These are phyloP conservation scores for Epicoccum nigrum DNA, from an alignment of 2,329 filamentous ascomycete genomes.

Conservation along the genomic window DNA sequence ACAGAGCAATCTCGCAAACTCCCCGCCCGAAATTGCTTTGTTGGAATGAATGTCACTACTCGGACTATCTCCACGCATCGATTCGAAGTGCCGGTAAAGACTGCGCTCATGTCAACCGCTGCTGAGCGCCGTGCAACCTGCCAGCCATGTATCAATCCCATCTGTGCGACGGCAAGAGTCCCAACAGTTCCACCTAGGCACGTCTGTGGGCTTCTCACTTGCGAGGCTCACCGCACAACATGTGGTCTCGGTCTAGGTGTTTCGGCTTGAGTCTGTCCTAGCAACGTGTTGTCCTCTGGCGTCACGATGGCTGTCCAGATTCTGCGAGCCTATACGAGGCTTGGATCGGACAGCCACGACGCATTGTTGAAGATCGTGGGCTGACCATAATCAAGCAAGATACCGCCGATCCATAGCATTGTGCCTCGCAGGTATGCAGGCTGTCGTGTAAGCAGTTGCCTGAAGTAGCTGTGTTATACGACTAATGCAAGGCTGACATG, in stretches of 20 bases:
- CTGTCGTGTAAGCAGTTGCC: conserved; percentile 12
- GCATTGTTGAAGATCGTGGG: neutral
- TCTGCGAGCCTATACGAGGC: conserved; percentile 34
- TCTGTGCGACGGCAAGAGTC: conserved; percentile 31
- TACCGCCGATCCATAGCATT: neutral
- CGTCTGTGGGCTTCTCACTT: conserved; percentile 26
- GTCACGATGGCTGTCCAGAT: conserved; percentile 23
- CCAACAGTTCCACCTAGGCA: conserved; percentile 41
- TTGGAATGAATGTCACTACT: conserved; percentile 25
- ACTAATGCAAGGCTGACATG: conserved; percentile 23
- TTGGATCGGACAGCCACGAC: conserved; percentile 25
- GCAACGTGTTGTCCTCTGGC: conserved; percentile 34
- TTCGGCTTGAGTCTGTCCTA: conserved; percentile 20
- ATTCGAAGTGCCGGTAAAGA: conserved; percentile 17
- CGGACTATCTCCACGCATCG: neutral
- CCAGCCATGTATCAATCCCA: conserved; percentile 21
- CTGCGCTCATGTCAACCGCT: conserved; percentile 17
- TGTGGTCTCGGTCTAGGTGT: conserved; percentile 21
- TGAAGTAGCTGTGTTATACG: conserved; percentile 11
- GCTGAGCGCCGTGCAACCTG: conserved; percentile 13
- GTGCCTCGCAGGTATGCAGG: conserved; percentile 6
- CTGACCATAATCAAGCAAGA: neutral
- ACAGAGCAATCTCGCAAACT: conserved; percentile 10
- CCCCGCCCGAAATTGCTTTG: conserved; percentile 15
- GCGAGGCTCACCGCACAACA: conserved; percentile 30